These are phyloP conservation scores for Vanderwaltozyma verrucispora DNA, from an alignment of 805 yeast genomes.

Conservation along the genomic window DNA sequence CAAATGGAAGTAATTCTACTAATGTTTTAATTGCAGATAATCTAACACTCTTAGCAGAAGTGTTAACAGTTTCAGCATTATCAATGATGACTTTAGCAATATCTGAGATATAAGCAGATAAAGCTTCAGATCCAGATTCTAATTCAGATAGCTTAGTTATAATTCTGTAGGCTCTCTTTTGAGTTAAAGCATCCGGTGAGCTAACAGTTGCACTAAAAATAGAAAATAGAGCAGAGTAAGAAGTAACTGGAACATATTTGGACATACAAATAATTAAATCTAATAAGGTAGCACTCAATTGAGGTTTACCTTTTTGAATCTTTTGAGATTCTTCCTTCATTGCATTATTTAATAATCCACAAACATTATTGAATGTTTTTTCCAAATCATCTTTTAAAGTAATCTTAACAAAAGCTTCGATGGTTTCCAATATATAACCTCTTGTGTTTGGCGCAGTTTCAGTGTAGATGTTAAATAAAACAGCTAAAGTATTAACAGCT, in stretches of 20 bases:
- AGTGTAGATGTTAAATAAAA: constrained; percentile 84
- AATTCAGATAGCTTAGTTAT: constrained; percentile 61
- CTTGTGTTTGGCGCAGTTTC: constrained; percentile 79
- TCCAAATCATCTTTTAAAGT: constrained; percentile 57
- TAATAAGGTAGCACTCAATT: constrained; percentile 74
- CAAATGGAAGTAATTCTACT: constrained; percentile 49
- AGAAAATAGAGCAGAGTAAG: constrained; percentile 65
- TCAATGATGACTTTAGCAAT: constrained; percentile 51
- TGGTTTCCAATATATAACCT: constrained; percentile 76
- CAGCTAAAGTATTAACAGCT: constrained; percentile 72
- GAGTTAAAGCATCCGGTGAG: constrained; percentile 54
- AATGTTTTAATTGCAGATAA: constrained; percentile 55
- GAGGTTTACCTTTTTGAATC: constrained; percentile 25
- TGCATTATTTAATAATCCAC: constrained; percentile 64
- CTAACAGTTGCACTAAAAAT: constrained; percentile 63
- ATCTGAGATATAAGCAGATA: constrained; percentile 41
- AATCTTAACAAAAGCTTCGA: constrained; percentile 68
- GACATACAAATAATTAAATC: constrained; percentile 84
- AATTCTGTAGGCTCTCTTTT: constrained; percentile 82
- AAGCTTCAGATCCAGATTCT: constrained; percentile 48
- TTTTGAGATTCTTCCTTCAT: constrained; percentile 44
- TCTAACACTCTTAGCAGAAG: constrained; percentile 75
- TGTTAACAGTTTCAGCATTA: constrained; percentile 46
- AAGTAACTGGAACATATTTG: constrained; percentile 62
- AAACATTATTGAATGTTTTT: constrained; percentile 75